These are phyloP conservation scores for Golubevia pallescens DNA, from an alignment of 1,284 basidiomycete species.

Conservation along the genomic window DNA sequence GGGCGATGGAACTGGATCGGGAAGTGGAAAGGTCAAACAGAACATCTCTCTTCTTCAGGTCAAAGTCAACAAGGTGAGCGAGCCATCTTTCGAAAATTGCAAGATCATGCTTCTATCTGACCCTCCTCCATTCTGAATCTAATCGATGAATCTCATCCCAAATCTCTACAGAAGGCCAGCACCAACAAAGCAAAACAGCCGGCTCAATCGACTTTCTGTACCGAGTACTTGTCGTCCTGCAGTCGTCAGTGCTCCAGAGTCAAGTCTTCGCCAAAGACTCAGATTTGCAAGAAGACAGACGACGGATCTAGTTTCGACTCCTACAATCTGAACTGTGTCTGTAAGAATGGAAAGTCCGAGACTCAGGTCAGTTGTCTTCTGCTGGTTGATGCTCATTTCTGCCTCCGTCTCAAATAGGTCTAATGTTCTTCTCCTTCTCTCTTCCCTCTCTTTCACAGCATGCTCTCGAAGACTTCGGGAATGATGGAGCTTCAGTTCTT, in stretches of 20 bases:
- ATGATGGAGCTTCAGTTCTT: too few species aligned
- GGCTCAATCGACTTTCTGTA: background rate
- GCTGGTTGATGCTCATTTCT: too few species aligned
- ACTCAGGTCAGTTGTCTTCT: background rate
- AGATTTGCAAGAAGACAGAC: background rate
- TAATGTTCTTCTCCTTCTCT: background rate
- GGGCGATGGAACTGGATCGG: too few species aligned
- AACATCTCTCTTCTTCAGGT: too few species aligned
- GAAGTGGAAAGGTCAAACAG: too few species aligned
- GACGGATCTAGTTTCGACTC: background rate
- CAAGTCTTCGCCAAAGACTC: background rate
- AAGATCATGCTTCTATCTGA: too few species aligned
- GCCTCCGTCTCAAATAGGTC: background rate
- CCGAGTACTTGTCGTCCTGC: background rate
- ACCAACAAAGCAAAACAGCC: background rate
- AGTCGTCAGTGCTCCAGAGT: background rate
- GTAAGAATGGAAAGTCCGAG: background rate
- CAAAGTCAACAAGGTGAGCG: too few species aligned
- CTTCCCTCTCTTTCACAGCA: too few species aligned
- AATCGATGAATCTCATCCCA: too few species aligned
- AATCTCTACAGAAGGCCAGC: background rate
- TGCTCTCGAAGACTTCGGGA: too few species aligned
- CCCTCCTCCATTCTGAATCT: too few species aligned
- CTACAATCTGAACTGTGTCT: background rate
- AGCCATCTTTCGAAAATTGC: too few species aligned